Evolutionary conservation across 371 early-diverging fungal genomes (phyloP), one percentile per base, ranked within the genome.

Genomic region (Rhizopus delemar): DNA sequence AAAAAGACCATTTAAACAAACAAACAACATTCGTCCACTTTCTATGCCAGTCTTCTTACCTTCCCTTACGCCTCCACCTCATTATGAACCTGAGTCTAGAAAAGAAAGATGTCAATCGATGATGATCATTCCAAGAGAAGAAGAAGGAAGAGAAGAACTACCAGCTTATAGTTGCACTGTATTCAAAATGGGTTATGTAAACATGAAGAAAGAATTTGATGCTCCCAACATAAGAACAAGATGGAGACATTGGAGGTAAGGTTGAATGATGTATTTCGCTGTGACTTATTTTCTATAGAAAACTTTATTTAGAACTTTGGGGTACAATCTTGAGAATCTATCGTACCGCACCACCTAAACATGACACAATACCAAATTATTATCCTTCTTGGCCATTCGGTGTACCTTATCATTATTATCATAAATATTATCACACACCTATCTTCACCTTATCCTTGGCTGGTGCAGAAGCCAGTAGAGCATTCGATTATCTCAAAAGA

Each of bases 101-200:
- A 59, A 34, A 58, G 77, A 76, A 35, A 66, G 65, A 57, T 60
- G 71, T 33, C 62, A 63, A 55, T 77, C 74, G 6, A 66, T 71
- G 6, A 66, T 71, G 46, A 53, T 68, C 4, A 29, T 54, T 49
- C 69, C 69, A 46, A 53, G 69, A 46, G 69, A 68, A 16, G 73
- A 72, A 56, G 73, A 72, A 15, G 73, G 73, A 0, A 51, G 48
- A 48, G 71, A 79, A 57, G 71, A 71, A 38, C 53, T 79, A 34
- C 80, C 80, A 1, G 59, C 57, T 8, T 79, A 79, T 38, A 36
- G 70, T 33, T 79, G 80, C 49, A 71, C 80, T 2, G 77, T 79
- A 0, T 73, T 69, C 46, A 74, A 76, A 39, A 76, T 76, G 76
- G 80, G 80, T 3, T 74, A 79, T 66, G 71, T 79, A 6, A 43